Percentiles rank a stretch among this genome's conserved stretches.
phyloP scores from a whole-genome alignment of 352 stramenopile genomes.

The Phytophthora syringae region DNA sequence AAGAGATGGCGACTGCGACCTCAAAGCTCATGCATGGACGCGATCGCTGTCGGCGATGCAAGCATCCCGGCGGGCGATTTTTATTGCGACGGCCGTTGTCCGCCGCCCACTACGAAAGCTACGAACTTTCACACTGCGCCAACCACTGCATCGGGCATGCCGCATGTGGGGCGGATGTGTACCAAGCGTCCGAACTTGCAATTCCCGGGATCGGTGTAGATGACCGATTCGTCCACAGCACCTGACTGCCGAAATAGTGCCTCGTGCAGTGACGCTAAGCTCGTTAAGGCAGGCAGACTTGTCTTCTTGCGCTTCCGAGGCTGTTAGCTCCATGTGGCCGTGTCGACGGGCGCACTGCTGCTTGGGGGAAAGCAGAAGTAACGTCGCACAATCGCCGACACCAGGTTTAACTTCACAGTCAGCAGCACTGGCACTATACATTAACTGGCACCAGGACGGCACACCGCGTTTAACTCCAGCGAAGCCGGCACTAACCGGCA shows the following conservation, averaged over 20 bases:
- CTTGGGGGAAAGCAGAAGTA: not conserved
- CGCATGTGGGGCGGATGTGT: not conserved
- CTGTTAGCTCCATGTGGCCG: not conserved
- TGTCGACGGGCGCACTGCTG: not conserved
- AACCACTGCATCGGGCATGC: not conserved
- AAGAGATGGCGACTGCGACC: not conserved
- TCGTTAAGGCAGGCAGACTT: not conserved
- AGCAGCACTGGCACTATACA: not conserved
- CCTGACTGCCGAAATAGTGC: not conserved
- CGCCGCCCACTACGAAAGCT: too few relatives aligned
- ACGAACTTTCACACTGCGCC: too few relatives aligned
- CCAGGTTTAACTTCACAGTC: not conserved
- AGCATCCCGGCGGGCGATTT: constrained; percentile 14
- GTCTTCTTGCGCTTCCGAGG: not conserved
- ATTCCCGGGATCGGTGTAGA: not conserved
- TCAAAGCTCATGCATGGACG: too few relatives aligned
- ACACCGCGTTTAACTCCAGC: too few relatives aligned
- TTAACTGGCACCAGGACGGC: too few relatives aligned
- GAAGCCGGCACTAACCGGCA: too few relatives aligned
- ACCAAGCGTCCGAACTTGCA: not conserved
- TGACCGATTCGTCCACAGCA: not conserved
- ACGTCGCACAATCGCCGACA: not conserved
- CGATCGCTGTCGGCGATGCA: not conserved
- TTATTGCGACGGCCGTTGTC: constrained; percentile 3
- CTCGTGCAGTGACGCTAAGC: not conserved